These are phyloP conservation scores for Apiospora hydei DNA, from an alignment of 2,329 filamentous ascomycete species.

Conservation along the genomic window DNA sequence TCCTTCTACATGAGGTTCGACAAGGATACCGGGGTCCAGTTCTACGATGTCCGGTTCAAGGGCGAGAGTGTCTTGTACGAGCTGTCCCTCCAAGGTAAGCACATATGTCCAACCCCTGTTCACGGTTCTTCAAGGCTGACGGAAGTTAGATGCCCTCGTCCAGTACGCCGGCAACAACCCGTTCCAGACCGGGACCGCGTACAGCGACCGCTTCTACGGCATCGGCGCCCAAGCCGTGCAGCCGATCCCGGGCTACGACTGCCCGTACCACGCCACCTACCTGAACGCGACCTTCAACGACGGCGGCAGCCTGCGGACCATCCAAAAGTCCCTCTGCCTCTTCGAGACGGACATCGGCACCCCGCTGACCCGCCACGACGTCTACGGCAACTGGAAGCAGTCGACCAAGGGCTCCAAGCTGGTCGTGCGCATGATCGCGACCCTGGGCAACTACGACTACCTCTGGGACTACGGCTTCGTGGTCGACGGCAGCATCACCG, in stretches of 20 bases:
- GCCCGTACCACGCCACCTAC: constrained; percentile 38
- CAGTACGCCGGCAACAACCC: constrained; percentile 43
- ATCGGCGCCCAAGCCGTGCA: constrained; percentile 40
- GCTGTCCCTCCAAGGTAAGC: constrained; percentile 27
- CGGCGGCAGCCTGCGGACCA: constrained; percentile 33
- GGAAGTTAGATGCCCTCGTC: constrained; percentile 28
- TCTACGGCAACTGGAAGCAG: background rate
- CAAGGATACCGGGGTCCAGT: background rate
- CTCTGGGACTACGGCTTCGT: constrained; percentile 42
- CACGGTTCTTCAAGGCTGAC: background rate
- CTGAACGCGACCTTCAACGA: constrained; percentile 32
- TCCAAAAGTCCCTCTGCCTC: constrained; percentile 49
- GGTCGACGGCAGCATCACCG: constrained; percentile 44
- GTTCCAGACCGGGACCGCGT: constrained; percentile 35
- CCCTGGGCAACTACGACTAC: constrained; percentile 50
- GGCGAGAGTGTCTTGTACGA: constrained; percentile 51
- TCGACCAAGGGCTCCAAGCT: constrained; percentile 25
- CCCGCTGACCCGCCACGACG: background rate
- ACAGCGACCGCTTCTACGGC: constrained; percentile 42
- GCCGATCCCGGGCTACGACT: constrained; percentile 40
- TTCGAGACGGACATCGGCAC: constrained; percentile 35
- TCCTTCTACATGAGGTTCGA: background rate
- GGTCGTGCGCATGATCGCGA: constrained; percentile 32
- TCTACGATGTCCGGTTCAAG: constrained; percentile 33
- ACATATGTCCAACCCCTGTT: background rate